These are phyloP conservation scores for Cutaneotrichosporon cutaneum DNA, from an alignment of 1,284 basidiomycete species.

Conservation along the genomic window DNA sequence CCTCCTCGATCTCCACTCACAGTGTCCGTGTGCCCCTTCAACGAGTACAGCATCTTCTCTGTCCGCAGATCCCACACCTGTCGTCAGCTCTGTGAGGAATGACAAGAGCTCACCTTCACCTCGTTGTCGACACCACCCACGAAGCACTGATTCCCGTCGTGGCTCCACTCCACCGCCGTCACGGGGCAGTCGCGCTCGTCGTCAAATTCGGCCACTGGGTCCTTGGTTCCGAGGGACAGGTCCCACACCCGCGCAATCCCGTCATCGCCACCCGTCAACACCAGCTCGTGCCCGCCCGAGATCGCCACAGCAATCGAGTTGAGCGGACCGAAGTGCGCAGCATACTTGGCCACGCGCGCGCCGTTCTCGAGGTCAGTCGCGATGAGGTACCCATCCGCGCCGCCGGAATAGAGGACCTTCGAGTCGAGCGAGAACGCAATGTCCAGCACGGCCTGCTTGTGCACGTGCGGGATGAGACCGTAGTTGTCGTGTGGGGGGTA, in stretches of 20 bases:
- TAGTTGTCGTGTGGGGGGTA: constrained; percentile 54
- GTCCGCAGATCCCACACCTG: constrained; percentile 85
- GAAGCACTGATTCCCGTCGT: constrained; percentile 79
- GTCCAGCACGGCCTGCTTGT: constrained; percentile 53
- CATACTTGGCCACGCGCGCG: constrained; percentile 42
- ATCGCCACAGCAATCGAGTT: constrained; percentile 84
- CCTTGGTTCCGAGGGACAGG: constrained; percentile 70
- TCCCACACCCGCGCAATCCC: constrained; percentile 87
- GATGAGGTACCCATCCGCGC: constrained; percentile 49
- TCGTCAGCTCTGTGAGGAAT: not conserved
- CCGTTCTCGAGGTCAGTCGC: constrained; percentile 50
- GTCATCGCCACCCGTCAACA: constrained; percentile 83
- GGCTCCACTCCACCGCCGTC: constrained; percentile 88
- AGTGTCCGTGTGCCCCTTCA: constrained; percentile 81
- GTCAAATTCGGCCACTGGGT: constrained; percentile 73
- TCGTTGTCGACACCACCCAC: constrained; percentile 90
- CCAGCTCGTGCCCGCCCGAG: constrained; percentile 67
- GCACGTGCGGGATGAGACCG: constrained; percentile 50
- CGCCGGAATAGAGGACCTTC: constrained; percentile 50
- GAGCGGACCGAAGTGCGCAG: constrained; percentile 80
- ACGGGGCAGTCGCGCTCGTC: constrained; percentile 72
- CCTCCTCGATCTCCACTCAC: constrained; percentile 53
- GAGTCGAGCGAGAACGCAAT: constrained; percentile 52
- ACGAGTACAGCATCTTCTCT: constrained; percentile 68
- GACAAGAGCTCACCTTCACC: constrained; percentile 69